These are phyloP conservation scores for Epichloe baconii DNA, from an alignment of 2,329 filamentous ascomycete genomes.

Conservation along the genomic window DNA sequence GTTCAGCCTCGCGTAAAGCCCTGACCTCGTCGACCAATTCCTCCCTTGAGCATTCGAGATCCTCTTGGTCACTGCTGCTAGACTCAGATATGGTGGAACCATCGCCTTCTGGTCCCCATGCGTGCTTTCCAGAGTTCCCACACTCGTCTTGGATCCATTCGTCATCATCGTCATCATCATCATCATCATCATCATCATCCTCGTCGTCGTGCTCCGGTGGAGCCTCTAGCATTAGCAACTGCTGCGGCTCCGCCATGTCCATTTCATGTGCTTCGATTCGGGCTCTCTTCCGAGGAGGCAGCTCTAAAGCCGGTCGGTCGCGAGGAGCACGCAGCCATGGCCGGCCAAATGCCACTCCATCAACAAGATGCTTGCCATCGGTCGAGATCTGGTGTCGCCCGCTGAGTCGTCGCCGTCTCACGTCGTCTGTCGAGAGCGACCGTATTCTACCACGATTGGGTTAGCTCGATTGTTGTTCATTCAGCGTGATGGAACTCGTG, in stretches of 20 bases:
- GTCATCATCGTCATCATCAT: constrained; percentile 20
- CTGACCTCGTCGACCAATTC: constrained; percentile 2
- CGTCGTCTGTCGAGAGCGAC: constrained; percentile 60
- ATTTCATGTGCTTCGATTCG: constrained; percentile 31
- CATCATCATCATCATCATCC: constrained; percentile 19
- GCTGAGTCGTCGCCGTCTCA: constrained; percentile 56
- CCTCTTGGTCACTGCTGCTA: constrained; percentile 2
- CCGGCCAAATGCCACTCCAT: constrained; percentile 74
- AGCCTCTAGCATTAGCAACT: constrained; percentile 20
- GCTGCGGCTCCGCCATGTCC: constrained; percentile 14
- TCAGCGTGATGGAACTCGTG: not conserved
- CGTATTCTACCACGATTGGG: constrained; percentile 47
- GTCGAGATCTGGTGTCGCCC: constrained; percentile 70
- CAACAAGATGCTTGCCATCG: constrained; percentile 69
- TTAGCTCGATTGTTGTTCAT: not conserved
- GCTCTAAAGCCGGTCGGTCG: constrained; percentile 52
- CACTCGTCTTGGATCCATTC: constrained; percentile 1
- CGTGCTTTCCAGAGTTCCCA: not conserved
- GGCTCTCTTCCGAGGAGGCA: constrained; percentile 61
- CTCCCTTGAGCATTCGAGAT: constrained; percentile 4
- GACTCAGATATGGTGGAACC: not conserved
- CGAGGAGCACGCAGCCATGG: constrained; percentile 48
- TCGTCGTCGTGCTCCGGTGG: constrained; percentile 21
- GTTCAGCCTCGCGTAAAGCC: not conserved
- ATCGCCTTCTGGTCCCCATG: not conserved